phyloP scores from a whole-genome alignment of 2,329 filamentous ascomycete genomes.

The Diaporthe sp. region DNA sequence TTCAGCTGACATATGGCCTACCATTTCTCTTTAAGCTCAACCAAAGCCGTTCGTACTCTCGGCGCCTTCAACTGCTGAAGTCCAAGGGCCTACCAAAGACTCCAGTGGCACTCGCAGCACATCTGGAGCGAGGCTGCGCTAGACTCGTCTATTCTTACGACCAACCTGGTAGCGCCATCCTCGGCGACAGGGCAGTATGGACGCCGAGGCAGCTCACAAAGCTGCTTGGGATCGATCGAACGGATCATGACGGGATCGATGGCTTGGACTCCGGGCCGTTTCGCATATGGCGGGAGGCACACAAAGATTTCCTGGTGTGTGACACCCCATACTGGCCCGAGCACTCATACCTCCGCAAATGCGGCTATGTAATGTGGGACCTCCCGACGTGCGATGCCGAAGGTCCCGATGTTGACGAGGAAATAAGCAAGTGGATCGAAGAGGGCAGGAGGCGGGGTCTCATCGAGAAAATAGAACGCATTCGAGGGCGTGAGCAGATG shows the following conservation, averaged over 20 bases:
- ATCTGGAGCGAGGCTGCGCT: background rate
- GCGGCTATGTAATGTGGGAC: conserved; percentile 20
- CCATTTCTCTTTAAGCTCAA: conserved; percentile 6
- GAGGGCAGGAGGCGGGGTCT: background rate
- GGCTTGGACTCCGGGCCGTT: background rate
- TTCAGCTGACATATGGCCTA: conserved; percentile 7
- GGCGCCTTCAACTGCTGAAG: background rate
- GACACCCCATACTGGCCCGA: background rate
- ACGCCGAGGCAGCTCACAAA: background rate
- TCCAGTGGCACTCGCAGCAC: background rate
- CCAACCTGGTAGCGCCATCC: background rate
- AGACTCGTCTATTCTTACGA: background rate
- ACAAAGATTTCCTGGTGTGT: background rate
- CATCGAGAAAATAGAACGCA: background rate
- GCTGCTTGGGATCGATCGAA: background rate
- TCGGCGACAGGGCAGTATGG: background rate
- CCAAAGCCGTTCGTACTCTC: background rate
- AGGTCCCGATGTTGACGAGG: background rate
- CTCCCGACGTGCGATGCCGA: background rate
- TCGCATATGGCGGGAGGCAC: background rate
- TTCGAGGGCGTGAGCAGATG: background rate
- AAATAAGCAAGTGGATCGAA: background rate
- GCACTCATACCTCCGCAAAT: background rate
- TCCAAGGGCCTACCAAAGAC: background rate
- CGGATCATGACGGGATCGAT: background rate